Evolutionary conservation across 306 rosid genomes (phyloP).

Genomic region (Amphicarpaea edgeworthii): DNA sequence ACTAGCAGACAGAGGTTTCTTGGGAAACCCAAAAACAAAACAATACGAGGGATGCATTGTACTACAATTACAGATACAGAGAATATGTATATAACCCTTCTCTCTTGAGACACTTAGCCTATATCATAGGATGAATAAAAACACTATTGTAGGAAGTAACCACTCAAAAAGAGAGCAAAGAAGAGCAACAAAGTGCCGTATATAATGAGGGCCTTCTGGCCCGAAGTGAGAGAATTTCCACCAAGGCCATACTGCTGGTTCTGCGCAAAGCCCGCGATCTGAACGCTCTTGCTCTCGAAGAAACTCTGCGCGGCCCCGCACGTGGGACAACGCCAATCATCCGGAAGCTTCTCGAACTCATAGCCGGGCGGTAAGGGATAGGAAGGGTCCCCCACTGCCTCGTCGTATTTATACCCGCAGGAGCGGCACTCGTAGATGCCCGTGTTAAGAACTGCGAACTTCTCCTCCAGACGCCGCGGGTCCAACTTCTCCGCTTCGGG

Average conservation of each 20-base stretch:
- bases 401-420: constrained; percentile 90
- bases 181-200: constrained; percentile 80
- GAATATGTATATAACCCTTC: too few species aligned
- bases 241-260: constrained; percentile 96
- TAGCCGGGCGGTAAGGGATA: constrained; percentile 88
- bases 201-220: constrained; percentile 85
- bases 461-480: constrained; percentile 81
- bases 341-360: constrained; percentile 81
- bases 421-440: constrained; percentile 96
- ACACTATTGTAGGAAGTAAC: constrained; percentile 85
- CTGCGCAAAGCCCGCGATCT: constrained; percentile 94
- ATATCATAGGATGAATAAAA: too few species aligned
- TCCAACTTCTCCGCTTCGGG: constrained; percentile 45
- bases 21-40: neutral
- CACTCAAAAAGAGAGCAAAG: constrained; percentile 81
- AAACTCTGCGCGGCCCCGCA: constrained; percentile 93
- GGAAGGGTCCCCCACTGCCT: constrained; percentile 81
- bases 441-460: constrained; percentile 85
- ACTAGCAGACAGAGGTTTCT: too few species aligned
- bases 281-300: constrained; percentile 89
- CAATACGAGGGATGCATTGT: neutral
- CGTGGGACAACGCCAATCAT: constrained; percentile 95
- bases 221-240: constrained; percentile 85
- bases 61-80: neutral
- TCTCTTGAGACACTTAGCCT: too few species aligned